A percentile compares a stretch with the other conserved stretches of the same genome.
These are phyloP conservation scores for Puccinia triticina DNA, from an alignment of 1,284 basidiomycete species.

Conservation along the genomic window DNA sequence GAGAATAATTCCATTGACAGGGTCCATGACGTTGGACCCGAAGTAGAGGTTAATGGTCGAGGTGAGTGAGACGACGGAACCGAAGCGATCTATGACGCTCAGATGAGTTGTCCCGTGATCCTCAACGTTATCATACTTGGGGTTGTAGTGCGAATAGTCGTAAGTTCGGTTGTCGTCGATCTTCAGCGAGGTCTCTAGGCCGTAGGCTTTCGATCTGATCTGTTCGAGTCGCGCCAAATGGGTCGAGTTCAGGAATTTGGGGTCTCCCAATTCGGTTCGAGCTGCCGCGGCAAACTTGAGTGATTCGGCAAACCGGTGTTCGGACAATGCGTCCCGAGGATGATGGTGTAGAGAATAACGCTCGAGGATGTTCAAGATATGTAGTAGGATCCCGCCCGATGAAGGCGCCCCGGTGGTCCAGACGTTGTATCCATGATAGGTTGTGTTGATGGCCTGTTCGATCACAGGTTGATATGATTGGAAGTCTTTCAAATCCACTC, in stretches of 20 bases:
- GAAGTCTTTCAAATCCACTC: conserved; percentile 74
- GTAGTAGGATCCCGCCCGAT: conserved; percentile 75
- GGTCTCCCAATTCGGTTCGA: conserved; percentile 80
- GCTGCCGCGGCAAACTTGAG: conserved; percentile 70
- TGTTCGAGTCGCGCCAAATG: not conserved
- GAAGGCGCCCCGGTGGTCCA: conserved; percentile 83
- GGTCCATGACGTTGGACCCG: conserved; percentile 81
- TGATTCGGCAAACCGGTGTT: conserved; percentile 74
- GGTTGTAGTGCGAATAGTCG: conserved; percentile 76
- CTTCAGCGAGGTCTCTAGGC: not conserved
- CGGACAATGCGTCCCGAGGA: conserved; percentile 66
- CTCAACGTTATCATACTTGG: conserved; percentile 72
- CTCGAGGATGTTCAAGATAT: conserved; percentile 79
- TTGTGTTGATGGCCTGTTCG: conserved; percentile 73
- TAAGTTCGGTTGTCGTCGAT: conserved; percentile 69
- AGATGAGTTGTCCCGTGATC: conserved; percentile 91
- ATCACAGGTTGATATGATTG: conserved; percentile 72
- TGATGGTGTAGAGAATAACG: conserved; percentile 66
- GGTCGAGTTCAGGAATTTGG: conserved; percentile 55
- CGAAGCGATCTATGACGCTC: conserved; percentile 76
- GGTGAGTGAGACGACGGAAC: conserved; percentile 82
- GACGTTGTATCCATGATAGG: conserved; percentile 74
- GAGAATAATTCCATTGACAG: conserved; percentile 80
- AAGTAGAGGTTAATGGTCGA: conserved; percentile 84
- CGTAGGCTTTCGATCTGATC: conserved; percentile 6